phyloP scores from a whole-genome alignment of 495 filamentous ascomycete genomes.

The Diplogelasinospora grovesii region DNA sequence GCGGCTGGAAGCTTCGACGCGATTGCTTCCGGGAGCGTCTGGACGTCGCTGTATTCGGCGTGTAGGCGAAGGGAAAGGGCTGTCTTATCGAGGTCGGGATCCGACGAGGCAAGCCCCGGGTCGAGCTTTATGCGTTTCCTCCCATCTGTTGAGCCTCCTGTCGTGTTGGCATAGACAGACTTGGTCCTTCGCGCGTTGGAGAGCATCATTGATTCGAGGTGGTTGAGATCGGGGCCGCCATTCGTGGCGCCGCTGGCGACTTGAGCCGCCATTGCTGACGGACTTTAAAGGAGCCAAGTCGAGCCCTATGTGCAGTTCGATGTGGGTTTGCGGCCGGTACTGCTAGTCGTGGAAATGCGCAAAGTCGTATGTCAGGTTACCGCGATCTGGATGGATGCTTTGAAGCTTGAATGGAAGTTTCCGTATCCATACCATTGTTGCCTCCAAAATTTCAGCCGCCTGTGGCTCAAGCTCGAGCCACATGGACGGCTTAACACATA shows the following conservation, averaged over 20 bases:
- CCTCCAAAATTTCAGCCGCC: constrained; percentile 7
- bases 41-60: constrained; percentile 75
- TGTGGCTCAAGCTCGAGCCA: constrained; percentile 26
- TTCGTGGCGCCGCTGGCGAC: constrained; percentile 15
- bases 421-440: background rate
- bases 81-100: constrained; percentile 33
- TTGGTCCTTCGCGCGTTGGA: constrained; percentile 37
- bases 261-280: constrained; percentile 24
- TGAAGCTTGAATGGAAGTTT: background rate
- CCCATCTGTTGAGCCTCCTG: constrained; percentile 20
- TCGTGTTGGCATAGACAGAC: constrained; percentile 29
- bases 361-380: too few relatives aligned
- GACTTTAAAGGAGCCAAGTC: too few relatives aligned
- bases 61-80: constrained; percentile 39
- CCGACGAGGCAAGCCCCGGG: constrained; percentile 25
- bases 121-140: constrained; percentile 39
- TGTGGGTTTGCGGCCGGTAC: too few relatives aligned
- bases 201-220: constrained; percentile 31
- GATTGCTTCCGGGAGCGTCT: constrained; percentile 73
- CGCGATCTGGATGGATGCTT: too few relatives aligned
- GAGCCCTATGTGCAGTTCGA: too few relatives aligned
- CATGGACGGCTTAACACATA: background rate
- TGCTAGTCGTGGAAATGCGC: too few relatives aligned
- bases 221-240: constrained; percentile 17
- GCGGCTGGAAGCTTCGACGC: constrained; percentile 71